Evolutionary conservation across 2,329 filamentous ascomycete genomes (phyloP).

Genomic region (Fusarium illudens): DNA sequence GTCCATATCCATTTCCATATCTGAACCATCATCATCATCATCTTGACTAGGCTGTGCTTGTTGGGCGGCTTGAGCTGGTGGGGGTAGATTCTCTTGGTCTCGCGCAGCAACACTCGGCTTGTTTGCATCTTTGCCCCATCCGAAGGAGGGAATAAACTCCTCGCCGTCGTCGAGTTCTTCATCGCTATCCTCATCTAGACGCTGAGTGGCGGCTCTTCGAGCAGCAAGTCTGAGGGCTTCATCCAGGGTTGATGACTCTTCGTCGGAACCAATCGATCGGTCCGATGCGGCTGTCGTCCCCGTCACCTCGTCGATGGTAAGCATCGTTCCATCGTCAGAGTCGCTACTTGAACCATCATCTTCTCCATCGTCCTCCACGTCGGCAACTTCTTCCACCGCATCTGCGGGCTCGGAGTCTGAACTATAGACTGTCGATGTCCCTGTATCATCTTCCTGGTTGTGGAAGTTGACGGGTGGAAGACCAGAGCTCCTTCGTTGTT

Average conservation of each 20-base stretch:
- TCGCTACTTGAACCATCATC: conserved; percentile 60
- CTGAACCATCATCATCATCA: conserved; percentile 44
- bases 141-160: conserved; percentile 78
- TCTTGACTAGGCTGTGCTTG: conserved; percentile 18
- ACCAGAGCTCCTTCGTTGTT: conserved; percentile 70
- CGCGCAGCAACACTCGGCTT: conserved; percentile 42
- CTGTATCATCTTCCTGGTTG: conserved; percentile 70
- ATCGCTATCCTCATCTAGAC: conserved; percentile 61
- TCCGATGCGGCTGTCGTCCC: conserved; percentile 71
- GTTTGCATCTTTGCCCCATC: conserved; percentile 70
- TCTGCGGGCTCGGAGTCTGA: conserved; percentile 68
- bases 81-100: conserved; percentile 54
- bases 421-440: conserved; percentile 83
- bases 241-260: conserved; percentile 77
- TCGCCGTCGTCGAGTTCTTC: conserved; percentile 70
- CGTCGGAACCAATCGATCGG: conserved; percentile 66
- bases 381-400: conserved; percentile 63
- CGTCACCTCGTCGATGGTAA: conserved; percentile 83
- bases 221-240: conserved; percentile 80
- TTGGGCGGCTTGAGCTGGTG: conserved; percentile 16
- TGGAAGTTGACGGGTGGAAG: conserved; percentile 72
- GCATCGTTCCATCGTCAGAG: conserved; percentile 79
- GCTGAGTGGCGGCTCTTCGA: conserved; percentile 76
- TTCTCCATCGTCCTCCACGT: conserved; percentile 59
- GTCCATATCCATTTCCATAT: conserved; percentile 57